Conservation (phyloP, 768 basidiomycete genomes). For the Russula ochroleuca region DNA sequence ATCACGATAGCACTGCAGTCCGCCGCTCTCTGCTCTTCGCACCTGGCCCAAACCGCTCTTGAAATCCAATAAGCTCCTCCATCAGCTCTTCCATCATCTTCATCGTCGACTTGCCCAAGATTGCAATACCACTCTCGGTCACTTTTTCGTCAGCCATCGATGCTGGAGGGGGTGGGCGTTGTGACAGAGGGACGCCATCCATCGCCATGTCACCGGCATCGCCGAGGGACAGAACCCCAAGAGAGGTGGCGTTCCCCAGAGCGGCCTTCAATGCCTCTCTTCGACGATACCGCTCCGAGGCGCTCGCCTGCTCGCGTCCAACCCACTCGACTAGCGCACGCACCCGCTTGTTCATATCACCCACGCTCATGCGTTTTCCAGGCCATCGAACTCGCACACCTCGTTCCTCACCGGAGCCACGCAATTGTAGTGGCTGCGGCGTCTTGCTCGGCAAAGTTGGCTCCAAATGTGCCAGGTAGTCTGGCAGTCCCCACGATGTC, state of each 20-base stretch:
- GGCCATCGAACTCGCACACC: slow-evolving; percentile 93
- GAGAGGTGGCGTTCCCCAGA: slow-evolving; percentile 34
- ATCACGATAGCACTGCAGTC: slow-evolving; percentile 33
- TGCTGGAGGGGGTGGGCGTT: slow-evolving; percentile 27
- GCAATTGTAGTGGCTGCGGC: slow-evolving; percentile 72
- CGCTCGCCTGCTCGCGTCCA: slow-evolving; percentile 78
- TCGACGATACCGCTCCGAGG: slow-evolving; percentile 64
- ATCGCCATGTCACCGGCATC: slow-evolving; percentile 35
- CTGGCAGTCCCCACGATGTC: slow-evolving; percentile 88
- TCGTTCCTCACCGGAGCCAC: slow-evolving; percentile 55
- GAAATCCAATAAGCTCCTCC: slow-evolving; percentile 83
- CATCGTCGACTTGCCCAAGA: slow-evolving; percentile 46
- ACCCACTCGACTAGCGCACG: slow-evolving; percentile 90
- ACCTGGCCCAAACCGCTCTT: slow-evolving; percentile 76
- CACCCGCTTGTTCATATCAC: slow-evolving; percentile 95
- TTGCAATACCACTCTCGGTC: neutral
- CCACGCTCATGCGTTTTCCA: slow-evolving; percentile 89
- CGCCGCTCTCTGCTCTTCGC: slow-evolving; percentile 41
- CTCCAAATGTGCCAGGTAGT: slow-evolving; percentile 85
- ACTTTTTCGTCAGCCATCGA: slow-evolving; percentile 29
- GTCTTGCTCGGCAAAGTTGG: slow-evolving; percentile 73
- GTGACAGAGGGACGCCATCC: slow-evolving; percentile 30
- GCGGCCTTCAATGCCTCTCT: slow-evolving; percentile 62
- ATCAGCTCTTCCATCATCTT: slow-evolving; percentile 88
- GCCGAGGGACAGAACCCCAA: slow-evolving; percentile 28